Conservation (phyloP, 2,329 filamentous ascomycete genomes). For the Colletotrichum costaricense region DNA sequence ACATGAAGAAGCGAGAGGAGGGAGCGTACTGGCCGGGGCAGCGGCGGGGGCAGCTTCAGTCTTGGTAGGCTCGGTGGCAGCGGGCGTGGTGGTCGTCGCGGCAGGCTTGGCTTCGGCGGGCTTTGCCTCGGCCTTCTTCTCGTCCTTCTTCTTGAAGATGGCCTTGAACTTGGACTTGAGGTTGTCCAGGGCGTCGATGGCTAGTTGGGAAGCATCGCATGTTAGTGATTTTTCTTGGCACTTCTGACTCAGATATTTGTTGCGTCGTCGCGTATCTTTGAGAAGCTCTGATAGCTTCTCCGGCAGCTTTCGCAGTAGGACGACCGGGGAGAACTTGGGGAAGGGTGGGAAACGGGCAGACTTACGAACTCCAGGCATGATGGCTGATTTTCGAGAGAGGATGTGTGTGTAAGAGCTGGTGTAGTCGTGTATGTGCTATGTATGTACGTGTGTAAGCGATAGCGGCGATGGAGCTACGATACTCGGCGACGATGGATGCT, state of each 20-base stretch:
- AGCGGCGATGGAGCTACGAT: not conserved
- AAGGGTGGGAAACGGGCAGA: slow-evolving; percentile 36
- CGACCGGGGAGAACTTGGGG: not conserved
- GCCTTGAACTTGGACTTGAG: slow-evolving; percentile 67
- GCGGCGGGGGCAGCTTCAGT: slow-evolving; percentile 37
- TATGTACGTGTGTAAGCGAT: not conserved
- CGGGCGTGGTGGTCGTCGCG: slow-evolving; percentile 39
- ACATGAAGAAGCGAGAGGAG: not conserved
- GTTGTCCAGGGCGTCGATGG: slow-evolving; percentile 63
- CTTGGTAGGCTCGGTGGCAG: slow-evolving; percentile 44
- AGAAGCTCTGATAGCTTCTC: no score
- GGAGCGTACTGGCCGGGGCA: slow-evolving; percentile 28
- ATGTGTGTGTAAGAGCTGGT: not conserved
- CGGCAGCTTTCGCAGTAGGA: no score
- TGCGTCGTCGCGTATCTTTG: not conserved
- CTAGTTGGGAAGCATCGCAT: slow-evolving; percentile 44
- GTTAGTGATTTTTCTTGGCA: slow-evolving; percentile 28
- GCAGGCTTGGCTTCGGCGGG: slow-evolving; percentile 38
- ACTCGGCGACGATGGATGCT: not conserved
- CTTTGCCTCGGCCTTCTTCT: slow-evolving; percentile 48
- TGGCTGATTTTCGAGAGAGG: slow-evolving; percentile 43
- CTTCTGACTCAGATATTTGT: not conserved
- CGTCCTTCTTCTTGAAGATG: slow-evolving; percentile 61
- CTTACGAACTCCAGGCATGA: slow-evolving; percentile 66
- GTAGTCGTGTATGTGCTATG: not conserved